Percentiles rank a stretch among this genome's conserved stretches.
These are phyloP conservation scores for Cryphonectria nitschkei DNA, from an alignment of 2,329 filamentous ascomycete genomes.

Conservation along the genomic window DNA sequence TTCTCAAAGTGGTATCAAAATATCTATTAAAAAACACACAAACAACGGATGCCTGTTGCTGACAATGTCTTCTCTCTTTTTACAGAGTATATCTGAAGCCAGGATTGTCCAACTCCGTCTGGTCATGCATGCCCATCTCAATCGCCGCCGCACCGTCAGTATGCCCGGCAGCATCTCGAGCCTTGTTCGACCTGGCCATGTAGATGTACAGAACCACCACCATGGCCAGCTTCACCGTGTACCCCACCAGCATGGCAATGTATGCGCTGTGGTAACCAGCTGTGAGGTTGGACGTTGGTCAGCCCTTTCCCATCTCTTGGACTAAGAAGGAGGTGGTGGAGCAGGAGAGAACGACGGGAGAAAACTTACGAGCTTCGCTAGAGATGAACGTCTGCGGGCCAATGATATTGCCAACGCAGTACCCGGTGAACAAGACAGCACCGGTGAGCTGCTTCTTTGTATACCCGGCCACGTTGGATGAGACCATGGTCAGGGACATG, in stretches of 20 bases:
- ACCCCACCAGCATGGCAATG: constrained; percentile 40
- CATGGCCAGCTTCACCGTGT: constrained; percentile 35
- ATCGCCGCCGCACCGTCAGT: constrained; percentile 36
- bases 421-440: constrained; percentile 38
- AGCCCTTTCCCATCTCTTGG: not conserved
- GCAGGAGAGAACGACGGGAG: not conserved
- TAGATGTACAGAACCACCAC: constrained; percentile 37
- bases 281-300: constrained; percentile 12
- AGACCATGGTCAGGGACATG: constrained; percentile 40
- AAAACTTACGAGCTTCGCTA: constrained; percentile 47
- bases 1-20: not conserved
- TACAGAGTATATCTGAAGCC: constrained; percentile 36
- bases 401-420: constrained; percentile 40
- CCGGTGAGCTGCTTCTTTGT: constrained; percentile 40
- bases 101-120: constrained; percentile 39
- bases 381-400: constrained; percentile 40
- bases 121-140: constrained; percentile 38
- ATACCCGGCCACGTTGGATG: constrained; percentile 40
- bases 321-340: not conserved
- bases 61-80: constrained; percentile 1
- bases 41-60: not conserved
- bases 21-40: not conserved
- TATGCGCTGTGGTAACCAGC: constrained; percentile 39
- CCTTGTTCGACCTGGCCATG: constrained; percentile 37
- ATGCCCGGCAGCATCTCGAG: constrained; percentile 36